Evolutionary conservation across 1,284 basidiomycete genomes (phyloP), one percentile per base, ranked within the genome.

Genomic region (Heterobasidion occidentale): DNA sequence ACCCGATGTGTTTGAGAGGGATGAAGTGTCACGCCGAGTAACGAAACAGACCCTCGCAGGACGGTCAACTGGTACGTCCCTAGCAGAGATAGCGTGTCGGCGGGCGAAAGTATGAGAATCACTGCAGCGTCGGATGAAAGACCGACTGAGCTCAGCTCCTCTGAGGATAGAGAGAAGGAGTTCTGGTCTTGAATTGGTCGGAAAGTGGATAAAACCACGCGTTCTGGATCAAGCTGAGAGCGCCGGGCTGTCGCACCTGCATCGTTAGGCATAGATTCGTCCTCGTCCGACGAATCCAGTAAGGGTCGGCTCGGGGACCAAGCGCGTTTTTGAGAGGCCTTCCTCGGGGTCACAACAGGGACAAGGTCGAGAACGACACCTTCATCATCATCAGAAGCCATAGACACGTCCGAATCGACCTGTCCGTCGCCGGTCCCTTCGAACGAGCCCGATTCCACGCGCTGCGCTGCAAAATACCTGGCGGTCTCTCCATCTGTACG

Each of bases 51-150:
- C 1, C 88, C 88, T 53, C 71, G 74, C 5, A 89, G 65, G 35
- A 90, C 72, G 1, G 71, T 71, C 9, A 90, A 58, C 2, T 64
- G 65, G 64, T 81, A 86, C 3, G 73, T 72, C 3, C 88, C 88
- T 2, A 85, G 66, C 20, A 90, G 68, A n/a, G 80, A 74, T 2
- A 87, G 60, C 0, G 78, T 78, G 33, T 86, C 77, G 9, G 67
- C 68, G 2, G 70, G 65, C 2, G 66, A 62, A 15, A 89, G 64
- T 1, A 74, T 63, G 27, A 87, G 52, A 17, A 78, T 58, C n/a
- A 69, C 67, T 0, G 69, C 69, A 8, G 62, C 57, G 11, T 46
- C 38, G 9, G 59, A 56, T 4, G 60, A 53, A 7, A 66, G 38
- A 51, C 19, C n/a, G 7, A 53, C 17, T 46, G 36, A 17, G 76